A percentile compares a stretch with the other conserved stretches of the same genome.
phyloP scores from a whole-genome alignment of 352 stramenopile species.

The Phytophthora citrophthora region DNA sequence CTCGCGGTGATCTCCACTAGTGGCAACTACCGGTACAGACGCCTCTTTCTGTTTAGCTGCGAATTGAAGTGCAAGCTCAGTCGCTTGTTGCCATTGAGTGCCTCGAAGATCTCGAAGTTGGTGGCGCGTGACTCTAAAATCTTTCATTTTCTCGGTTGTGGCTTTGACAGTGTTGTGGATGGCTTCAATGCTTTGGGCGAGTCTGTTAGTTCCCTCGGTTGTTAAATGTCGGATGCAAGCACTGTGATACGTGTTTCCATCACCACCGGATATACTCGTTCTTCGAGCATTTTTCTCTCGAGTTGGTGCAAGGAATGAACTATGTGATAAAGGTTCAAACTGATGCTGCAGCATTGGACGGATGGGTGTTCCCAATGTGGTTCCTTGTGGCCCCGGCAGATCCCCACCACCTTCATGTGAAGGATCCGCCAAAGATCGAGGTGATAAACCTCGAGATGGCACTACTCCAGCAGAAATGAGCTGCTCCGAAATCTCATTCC shows the following conservation, averaged over 20 bases:
- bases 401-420: constrained; percentile 14
- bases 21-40: not conserved
- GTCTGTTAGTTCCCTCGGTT: constrained; percentile 24
- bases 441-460: constrained; percentile 34
- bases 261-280: constrained; percentile 14
- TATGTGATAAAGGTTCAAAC: constrained; percentile 49
- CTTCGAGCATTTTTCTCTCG: constrained; percentile 29
- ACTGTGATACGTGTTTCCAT: constrained; percentile 51
- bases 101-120: constrained; percentile 43
- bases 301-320: constrained; percentile 32
- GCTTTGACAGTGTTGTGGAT: constrained; percentile 42
- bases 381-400: not conserved
- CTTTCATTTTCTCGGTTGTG: constrained; percentile 34
- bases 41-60: not conserved
- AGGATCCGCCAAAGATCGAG: constrained; percentile 7
- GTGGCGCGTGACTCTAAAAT: constrained; percentile 41
- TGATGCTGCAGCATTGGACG: constrained; percentile 50
- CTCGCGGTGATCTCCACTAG: constrained; percentile 36
- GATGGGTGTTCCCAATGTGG: constrained; percentile 10
- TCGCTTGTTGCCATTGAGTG: constrained; percentile 61
- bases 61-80: constrained; percentile 56
- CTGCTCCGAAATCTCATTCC: constrained; percentile 53
- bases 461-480: constrained; percentile 51
- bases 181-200: constrained; percentile 44
- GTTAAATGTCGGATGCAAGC: constrained; percentile 47